These are phyloP conservation scores for Didymella sp. DNA, from an alignment of 2,329 filamentous ascomycete species.

Conservation along the genomic window DNA sequence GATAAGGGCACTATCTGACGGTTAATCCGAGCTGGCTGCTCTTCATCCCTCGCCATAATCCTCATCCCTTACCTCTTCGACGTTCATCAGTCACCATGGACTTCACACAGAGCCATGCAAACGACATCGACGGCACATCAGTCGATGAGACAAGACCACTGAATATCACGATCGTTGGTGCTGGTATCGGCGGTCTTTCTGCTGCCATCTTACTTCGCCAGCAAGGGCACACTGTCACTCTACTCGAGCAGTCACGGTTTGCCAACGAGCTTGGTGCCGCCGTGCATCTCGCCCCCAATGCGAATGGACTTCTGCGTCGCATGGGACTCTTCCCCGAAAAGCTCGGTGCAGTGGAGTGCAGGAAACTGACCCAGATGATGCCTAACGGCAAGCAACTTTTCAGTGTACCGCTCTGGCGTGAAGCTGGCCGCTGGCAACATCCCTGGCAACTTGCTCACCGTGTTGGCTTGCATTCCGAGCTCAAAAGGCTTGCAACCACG, in stretches of 20 bases:
- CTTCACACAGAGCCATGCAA: conserved; percentile 21
- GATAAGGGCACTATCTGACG: background rate
- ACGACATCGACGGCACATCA: conserved; percentile 5
- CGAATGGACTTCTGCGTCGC: conserved; percentile 62
- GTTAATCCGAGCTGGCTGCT: background rate
- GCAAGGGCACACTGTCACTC: conserved; percentile 37
- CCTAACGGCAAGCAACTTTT: conserved; percentile 47
- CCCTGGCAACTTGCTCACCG: conserved; percentile 63
- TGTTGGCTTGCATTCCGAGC: conserved; percentile 59
- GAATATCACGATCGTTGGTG: conserved; percentile 51
- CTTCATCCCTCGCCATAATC: background rate
- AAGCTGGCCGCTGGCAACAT: conserved; percentile 59
- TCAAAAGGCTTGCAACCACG: conserved; percentile 58
- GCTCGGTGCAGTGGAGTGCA: conserved; percentile 46
- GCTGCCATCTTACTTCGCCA: conserved; percentile 62
- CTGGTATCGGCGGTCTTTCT: conserved; percentile 62
- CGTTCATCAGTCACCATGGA: conserved; percentile 20
- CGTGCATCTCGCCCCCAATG: conserved; percentile 68
- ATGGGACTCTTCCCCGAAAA: conserved; percentile 53
- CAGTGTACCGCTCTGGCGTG: conserved; percentile 46
- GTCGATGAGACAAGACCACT: conserved; percentile 35
- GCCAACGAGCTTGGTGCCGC: conserved; percentile 66
- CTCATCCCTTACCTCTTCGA: background rate
- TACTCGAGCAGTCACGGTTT: conserved; percentile 58
- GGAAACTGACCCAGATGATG: conserved; percentile 49